A percentile compares a stretch with the other conserved stretches of the same genome.
Evolutionary conservation across 805 yeast genomes (phyloP).

Genomic region (Spathaspora boniae): DNA sequence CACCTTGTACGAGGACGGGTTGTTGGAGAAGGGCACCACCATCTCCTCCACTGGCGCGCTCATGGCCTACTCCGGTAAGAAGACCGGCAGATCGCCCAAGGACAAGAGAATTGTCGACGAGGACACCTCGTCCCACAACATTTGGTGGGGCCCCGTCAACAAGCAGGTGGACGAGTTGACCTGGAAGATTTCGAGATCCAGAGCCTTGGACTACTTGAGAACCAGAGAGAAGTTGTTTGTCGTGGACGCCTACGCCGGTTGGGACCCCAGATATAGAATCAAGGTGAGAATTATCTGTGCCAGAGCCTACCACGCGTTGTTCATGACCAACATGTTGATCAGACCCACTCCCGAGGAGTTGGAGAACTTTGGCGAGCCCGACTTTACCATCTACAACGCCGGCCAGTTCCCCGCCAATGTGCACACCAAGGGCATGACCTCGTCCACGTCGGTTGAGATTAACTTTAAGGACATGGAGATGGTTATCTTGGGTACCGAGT

Average conservation of each 20-base stretch:
- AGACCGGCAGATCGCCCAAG: conserved; percentile 98
- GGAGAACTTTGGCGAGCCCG: conserved; percentile 91
- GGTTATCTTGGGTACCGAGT: conserved; percentile 98
- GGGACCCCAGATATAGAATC: conserved; percentile 97
- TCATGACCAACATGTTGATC: conserved; percentile 97
- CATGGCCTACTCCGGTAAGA: conserved; percentile 91
- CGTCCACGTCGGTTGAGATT: conserved; percentile 91
- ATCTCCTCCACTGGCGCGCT: conserved; percentile 91
- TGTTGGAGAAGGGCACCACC: conserved; percentile 85
- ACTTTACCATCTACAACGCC: conserved; percentile 96
- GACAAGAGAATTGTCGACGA: conserved; percentile 98
- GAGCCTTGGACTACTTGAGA: conserved; percentile 95
- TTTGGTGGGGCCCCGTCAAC: conserved; percentile 99
- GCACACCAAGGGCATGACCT: conserved; percentile 96
- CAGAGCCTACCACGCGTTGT: conserved; percentile 96
- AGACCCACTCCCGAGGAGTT: conserved; percentile 91
- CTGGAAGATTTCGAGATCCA: conserved; percentile 92
- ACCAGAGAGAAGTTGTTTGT: conserved; percentile 92
- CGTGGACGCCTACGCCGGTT: conserved; percentile 96
- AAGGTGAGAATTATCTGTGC: conserved; percentile 96
- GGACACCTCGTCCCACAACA: conserved; percentile 72
- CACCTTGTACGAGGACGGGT: conserved; percentile 89
- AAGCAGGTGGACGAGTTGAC: conserved; percentile 90
- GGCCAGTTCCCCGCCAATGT: conserved; percentile 98
- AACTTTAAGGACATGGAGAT: conserved; percentile 97